Evolutionary conservation across 495 filamentous ascomycete genomes (phyloP).

Genomic region (Xylaria curta): DNA sequence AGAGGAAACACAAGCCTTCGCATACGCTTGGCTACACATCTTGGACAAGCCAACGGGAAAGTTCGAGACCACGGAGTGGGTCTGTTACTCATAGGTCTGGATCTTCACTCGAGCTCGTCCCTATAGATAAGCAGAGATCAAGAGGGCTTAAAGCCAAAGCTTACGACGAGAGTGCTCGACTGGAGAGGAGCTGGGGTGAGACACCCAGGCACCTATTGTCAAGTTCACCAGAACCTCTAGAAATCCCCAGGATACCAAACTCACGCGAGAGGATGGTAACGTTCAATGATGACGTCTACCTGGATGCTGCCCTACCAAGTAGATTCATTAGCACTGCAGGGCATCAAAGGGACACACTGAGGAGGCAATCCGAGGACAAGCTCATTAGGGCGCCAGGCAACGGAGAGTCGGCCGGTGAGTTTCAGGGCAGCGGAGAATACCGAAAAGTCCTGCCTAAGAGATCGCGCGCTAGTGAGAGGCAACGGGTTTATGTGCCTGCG

Average conservation of each 20-base stretch:
- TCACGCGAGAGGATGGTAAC: not conserved
- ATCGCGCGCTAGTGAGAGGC: conserved; percentile 11
- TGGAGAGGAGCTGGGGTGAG: conserved; percentile 5
- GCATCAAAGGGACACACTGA: conserved; percentile 2
- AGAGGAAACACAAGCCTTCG: conserved; percentile 12
- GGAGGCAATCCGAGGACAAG: not conserved
- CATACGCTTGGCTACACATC: not conserved
- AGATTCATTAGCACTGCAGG: not conserved
- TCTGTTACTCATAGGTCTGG: not conserved
- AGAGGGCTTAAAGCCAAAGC: not conserved
- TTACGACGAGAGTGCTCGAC: not conserved
- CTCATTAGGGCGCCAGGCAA: conserved; percentile 4
- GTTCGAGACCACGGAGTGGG: not conserved
- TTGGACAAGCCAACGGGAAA: not conserved
- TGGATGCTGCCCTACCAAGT: not conserved
- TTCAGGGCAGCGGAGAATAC: not conserved
- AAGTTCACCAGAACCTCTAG: not conserved
- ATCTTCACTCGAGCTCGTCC: not conserved
- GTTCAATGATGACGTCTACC: conserved; percentile 7
- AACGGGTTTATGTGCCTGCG: conserved; percentile 27
- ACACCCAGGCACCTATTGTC: not conserved
- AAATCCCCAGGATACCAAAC: not conserved
- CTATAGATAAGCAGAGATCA: not conserved
- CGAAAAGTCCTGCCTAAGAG: not conserved
- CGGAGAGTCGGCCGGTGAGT: not conserved